Base-by-base conservation (phyloP, 2,329 filamentous ascomycete species). In the Apiospora malaysiana region DNA sequence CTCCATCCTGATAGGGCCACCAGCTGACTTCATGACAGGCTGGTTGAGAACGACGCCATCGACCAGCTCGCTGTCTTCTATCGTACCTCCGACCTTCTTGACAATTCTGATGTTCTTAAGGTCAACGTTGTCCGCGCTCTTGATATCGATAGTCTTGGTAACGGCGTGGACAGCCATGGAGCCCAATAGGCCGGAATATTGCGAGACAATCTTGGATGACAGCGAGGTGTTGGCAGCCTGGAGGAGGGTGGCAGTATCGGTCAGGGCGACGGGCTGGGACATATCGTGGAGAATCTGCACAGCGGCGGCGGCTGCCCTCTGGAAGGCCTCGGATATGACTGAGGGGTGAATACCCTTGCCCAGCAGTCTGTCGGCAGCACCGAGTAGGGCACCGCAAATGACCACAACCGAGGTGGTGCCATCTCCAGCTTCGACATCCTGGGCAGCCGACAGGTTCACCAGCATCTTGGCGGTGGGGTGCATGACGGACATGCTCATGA, bases 391-490 rank as follows among this genome's bases (percentile, higher is more conserved):
- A 80, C 96, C 97, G 77, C 94, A 96, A 83, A 99, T 97, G 76
- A 99, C 96, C 42, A 99, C 96, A 37, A 99, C 96, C 4, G 95
- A 98, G 46, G 96, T 99, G 70, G 96, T 99, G 78, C 96, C 97
- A 82, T 99, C 96, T 85, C 96, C 96, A 74, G 96, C 96, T 83
- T 99, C 96, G 73, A 99, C 94, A 86, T 99, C 96, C 83, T 99
- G 96, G 75, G 96, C 96, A 76, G 96, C 94, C 78, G 95, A 97
- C 73, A 99, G 89, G 83, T 99, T 95, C 79, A 99, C 96, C 76
- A 99, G 88, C 96, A 99, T 99, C 86, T 97, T 98, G 68, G 96
- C 96, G 67, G 97, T 97, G n/a, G 96, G 96, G 81, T 99, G 96
- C 92, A 99, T 94, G 76, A 99, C 96, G 75, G 94, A 93, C 96